Percentiles rank a stretch among this genome's conserved stretches.
phyloP scores from a whole-genome alignment of 2,329 filamentous ascomycete genomes.

The Colletotrichum caudatum region DNA sequence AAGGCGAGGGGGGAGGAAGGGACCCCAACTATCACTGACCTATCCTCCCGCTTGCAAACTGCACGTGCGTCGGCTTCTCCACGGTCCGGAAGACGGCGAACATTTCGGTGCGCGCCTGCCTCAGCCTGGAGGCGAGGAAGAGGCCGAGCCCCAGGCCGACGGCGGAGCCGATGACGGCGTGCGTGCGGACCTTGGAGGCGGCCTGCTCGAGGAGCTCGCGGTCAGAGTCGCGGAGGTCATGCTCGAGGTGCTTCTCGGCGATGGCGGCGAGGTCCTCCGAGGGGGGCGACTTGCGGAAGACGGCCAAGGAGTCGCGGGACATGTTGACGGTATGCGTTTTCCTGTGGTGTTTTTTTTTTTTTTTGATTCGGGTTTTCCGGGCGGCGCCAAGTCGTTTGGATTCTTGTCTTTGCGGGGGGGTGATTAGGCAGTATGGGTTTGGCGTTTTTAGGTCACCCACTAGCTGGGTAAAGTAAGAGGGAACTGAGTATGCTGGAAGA shows the following conservation, averaged over 20 bases:
- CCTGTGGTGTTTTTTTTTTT: background rate
- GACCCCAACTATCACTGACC: constrained; percentile 51
- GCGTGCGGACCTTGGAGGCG: constrained; percentile 64
- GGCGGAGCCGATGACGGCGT: constrained; percentile 69
- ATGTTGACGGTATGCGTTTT: constrained; percentile 1
- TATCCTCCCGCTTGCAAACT: constrained; percentile 71
- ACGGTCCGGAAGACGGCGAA: constrained; percentile 71
- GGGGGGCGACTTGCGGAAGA: constrained; percentile 50
- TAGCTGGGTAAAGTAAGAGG: no score
- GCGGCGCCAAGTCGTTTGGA: background rate
- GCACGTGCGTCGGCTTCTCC: constrained; percentile 71
- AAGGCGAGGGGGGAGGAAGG: no score
- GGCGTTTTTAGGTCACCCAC: background rate
- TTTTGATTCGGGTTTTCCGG: background rate
- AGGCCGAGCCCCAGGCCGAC: constrained; percentile 71
- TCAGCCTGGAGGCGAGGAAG: constrained; percentile 67
- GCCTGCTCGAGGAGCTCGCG: constrained; percentile 68
- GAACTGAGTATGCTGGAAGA: background rate
- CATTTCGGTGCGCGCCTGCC: constrained; percentile 66
- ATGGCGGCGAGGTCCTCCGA: constrained; percentile 65
- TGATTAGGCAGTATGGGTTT: background rate
- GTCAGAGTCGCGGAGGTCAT: constrained; percentile 66
- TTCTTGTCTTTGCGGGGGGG: background rate
- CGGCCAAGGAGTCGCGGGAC: constrained; percentile 47
- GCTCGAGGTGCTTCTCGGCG: constrained; percentile 68